Evolutionary conservation across 2,329 filamentous ascomycete genomes (phyloP), one percentile per base, ranked within the genome.

Genomic region (Curvularia eragrostidis): DNA sequence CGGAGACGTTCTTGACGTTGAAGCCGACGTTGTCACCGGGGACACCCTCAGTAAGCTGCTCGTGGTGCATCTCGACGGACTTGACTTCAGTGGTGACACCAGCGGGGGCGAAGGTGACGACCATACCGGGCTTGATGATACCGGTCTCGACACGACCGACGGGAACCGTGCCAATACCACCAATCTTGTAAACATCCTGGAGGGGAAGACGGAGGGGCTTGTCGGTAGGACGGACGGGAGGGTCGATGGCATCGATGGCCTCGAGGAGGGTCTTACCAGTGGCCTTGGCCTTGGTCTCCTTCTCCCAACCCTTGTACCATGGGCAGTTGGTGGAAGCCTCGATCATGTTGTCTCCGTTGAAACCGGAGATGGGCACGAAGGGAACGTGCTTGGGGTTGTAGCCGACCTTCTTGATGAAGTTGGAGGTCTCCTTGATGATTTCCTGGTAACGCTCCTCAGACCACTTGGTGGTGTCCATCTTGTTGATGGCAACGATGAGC

Each of bases 1-100:
- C 95, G 83, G 95, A 98, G 79, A 99, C 95, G 95, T 99, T 99
- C 93, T 99, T 99, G 86, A 99, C 94, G 91, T 99, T 99, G 93
- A 99, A 99, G 78, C 95, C 95, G 82, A 99, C 95, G 88, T 99
- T 99, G 91, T 99, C 95, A 89, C 95, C 95, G 79, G 95, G 95
- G 72, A 91, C 79, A 91, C 95, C 95, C 88, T 97, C 90, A 70
- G 81, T 64, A 75, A 99, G 93, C 90, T 97, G 93, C 88, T 97
- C 92, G 93, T 98, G 94, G 89, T 97, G 94, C 95, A 99, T 99
- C 88, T 99, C 95, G 78, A 99, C 95, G 83, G 94, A 98, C 93
- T 99, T 99, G 89, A 98, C 95, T 91, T 99, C 95, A 88, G 95
- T 98, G 89, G 95, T 98, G 82, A 99, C 93, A 89, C 92, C 92